Evolutionary conservation across 2,329 filamentous ascomycete species (phyloP).

Genomic region (Thermochaetoides dissita): DNA sequence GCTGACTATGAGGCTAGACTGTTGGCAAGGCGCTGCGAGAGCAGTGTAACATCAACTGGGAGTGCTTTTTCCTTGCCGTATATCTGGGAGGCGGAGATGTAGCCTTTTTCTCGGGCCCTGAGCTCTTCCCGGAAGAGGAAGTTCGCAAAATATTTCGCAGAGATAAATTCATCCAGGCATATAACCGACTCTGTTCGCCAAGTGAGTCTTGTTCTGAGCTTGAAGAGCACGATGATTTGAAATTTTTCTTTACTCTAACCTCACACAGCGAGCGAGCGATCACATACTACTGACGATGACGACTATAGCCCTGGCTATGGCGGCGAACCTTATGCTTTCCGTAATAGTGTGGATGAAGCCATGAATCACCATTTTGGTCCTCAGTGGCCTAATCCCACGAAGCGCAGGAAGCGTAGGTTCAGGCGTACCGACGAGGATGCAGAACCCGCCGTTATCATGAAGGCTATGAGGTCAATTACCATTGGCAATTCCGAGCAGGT

Average conservation of each 20-base stretch:
- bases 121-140: slow-evolving; percentile 24
- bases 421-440: slow-evolving; percentile 23
- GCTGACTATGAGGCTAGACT: slow-evolving; percentile 13
- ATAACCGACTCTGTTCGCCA: slow-evolving; percentile 21
- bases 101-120: slow-evolving; percentile 32
- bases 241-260: too few species aligned
- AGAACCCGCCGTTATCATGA: slow-evolving; percentile 22
- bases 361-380: too few species aligned
- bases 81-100: slow-evolving; percentile 33
- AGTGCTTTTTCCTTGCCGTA: slow-evolving; percentile 38
- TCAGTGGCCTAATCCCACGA: too few species aligned
- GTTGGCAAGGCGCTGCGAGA: slow-evolving; percentile 38
- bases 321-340: too few species aligned
- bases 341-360: too few species aligned
- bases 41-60: slow-evolving; percentile 36
- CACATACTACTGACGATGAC: background rate
- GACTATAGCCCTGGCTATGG: background rate
- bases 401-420: too few species aligned
- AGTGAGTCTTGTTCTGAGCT: slow-evolving; percentile 19
- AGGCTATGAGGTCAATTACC: slow-evolving; percentile 30
- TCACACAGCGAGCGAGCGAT: background rate
- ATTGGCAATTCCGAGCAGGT: slow-evolving; percentile 42
- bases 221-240: too few species aligned
- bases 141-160: slow-evolving; percentile 33
- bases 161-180: slow-evolving; percentile 24